Conservation (phyloP, 768 basidiomycete species). For the Cyclocybe aegerita region DNA sequence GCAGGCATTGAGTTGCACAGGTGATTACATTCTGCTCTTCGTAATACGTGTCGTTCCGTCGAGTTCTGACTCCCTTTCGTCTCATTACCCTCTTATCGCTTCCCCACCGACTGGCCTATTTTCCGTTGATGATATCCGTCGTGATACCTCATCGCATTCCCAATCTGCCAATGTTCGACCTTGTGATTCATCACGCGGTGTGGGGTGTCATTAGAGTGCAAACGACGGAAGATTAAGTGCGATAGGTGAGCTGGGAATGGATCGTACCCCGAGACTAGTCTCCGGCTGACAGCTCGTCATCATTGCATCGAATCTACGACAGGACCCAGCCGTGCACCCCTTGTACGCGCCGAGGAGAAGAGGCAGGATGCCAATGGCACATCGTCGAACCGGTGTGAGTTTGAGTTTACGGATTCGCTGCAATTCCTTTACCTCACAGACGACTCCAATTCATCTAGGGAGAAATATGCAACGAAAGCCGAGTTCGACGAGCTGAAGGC, state of each 20-base stretch:
- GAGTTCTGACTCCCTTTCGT: conserved; percentile 14
- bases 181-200: conserved; percentile 29
- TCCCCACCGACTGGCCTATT: conserved; percentile 15
- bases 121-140: conserved; percentile 16
- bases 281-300: conserved; percentile 19
- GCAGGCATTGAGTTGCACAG: conserved; percentile 84
- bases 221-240: conserved; percentile 85
- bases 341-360: conserved; percentile 78
- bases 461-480: conserved; percentile 76
- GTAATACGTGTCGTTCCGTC: conserved; percentile 21
- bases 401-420: conserved; percentile 15
- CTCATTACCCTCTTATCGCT: conserved; percentile 20
- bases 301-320: conserved; percentile 14
- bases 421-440: conserved; percentile 20
- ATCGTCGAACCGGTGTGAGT: conserved; percentile 79
- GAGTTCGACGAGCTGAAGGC: conserved; percentile 77
- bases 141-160: conserved; percentile 6
- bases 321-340: conserved; percentile 82
- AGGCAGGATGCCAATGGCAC: conserved; percentile 81
- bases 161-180: conserved; percentile 23
- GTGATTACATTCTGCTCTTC: conserved; percentile 41
- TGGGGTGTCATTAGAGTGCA: conserved; percentile 58
- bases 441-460: conserved; percentile 37
- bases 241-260: conserved; percentile 58
- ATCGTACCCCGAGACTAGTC: conserved; percentile 8